Base-by-base conservation (phyloP, 1,139 yeast species). In the Taphrina populina region DNA sequence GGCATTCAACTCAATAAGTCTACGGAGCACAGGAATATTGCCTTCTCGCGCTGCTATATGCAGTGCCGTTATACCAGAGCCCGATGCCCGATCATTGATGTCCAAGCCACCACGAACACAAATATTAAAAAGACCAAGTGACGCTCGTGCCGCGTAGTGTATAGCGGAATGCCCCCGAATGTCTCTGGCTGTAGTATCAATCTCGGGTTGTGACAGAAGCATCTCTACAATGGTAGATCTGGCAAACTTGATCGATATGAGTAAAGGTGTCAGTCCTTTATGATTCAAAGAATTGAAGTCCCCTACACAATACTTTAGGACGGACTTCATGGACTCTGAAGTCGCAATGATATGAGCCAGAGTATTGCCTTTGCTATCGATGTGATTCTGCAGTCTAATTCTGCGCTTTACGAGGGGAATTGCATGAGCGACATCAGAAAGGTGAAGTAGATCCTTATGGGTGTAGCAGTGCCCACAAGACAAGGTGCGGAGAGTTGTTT, bases 361-460 rank as follows among this genome's bases (percentile, higher is more conserved):
- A 0, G 92, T 80, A 64, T 88, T 88, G 0, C 94, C 94, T 58
- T 79, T 76, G 23, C 71, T 71, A 66, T 90, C 97, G 17, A 80
- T 71, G 66, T 92, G 97, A 21, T 79, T 80, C 7, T 20, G 17
- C 24, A 49, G 56, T 13, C 57, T 26, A 6, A 59, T 46, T 15
- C 44, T 36, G 53, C 59, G 55, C 13, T 47, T 47, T 4, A 45
- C 26, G 13, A 58, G 6, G 3, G 40, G 8, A 7, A 17, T 2
- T 8, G 8, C 11, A 6, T 23, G 19, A 60, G 39, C 78, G 76
- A 75, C 80, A 75, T 46, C 37, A 43, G 4, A 41, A 23, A 32
- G 39, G 27, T 19, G 13, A 51, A 53, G 8, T 30, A 39, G 19
- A 24, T 29, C 34, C 44, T 56, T 45, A 32, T 54, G 47, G 13